Conservation (phyloP, 2,329 filamentous ascomycete species). For the Botrytis medusae region DNA sequence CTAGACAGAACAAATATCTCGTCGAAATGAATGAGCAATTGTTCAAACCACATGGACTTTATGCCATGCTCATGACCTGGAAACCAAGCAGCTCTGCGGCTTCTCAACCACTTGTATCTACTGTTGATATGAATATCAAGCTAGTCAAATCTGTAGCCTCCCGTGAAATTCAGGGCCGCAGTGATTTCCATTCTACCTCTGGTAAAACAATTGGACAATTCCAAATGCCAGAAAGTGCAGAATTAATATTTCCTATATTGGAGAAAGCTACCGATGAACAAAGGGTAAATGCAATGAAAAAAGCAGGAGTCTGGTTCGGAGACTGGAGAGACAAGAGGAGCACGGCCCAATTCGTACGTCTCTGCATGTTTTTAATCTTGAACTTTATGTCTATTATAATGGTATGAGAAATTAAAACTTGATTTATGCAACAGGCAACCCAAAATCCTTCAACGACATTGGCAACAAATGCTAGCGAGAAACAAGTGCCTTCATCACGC, state of each 20-base stretch:
- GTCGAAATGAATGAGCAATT: slow-evolving; percentile 55
- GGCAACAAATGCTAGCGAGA: slow-evolving; percentile 29
- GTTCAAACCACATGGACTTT: slow-evolving; percentile 57
- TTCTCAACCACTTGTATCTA: slow-evolving; percentile 26
- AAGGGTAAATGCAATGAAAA: slow-evolving; percentile 40
- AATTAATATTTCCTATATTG: slow-evolving; percentile 43
- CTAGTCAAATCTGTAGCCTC: slow-evolving; percentile 41
- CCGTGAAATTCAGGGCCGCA: slow-evolving; percentile 28
- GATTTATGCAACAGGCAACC: neutral
- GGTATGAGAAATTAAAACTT: neutral
- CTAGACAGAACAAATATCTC: slow-evolving; percentile 51
- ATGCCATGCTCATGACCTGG: slow-evolving; percentile 55
- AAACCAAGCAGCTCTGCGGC: slow-evolving; percentile 42
- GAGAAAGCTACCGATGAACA: slow-evolving; percentile 37
- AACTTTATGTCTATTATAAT: too few species aligned
- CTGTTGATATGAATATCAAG: slow-evolving; percentile 41
- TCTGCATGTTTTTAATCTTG: neutral
- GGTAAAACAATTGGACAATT: slow-evolving; percentile 43
- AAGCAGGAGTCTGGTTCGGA: slow-evolving; percentile 41
- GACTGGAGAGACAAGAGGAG: slow-evolving; percentile 37
- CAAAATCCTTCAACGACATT: slow-evolving; percentile 46
- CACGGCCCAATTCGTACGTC: slow-evolving; percentile 42
- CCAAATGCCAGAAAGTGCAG: slow-evolving; percentile 43
- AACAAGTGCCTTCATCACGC: slow-evolving; percentile 46
- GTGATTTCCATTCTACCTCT: slow-evolving; percentile 40